Conservation (phyloP, 495 filamentous ascomycete species). For the Sordaria brevicollis region DNA sequence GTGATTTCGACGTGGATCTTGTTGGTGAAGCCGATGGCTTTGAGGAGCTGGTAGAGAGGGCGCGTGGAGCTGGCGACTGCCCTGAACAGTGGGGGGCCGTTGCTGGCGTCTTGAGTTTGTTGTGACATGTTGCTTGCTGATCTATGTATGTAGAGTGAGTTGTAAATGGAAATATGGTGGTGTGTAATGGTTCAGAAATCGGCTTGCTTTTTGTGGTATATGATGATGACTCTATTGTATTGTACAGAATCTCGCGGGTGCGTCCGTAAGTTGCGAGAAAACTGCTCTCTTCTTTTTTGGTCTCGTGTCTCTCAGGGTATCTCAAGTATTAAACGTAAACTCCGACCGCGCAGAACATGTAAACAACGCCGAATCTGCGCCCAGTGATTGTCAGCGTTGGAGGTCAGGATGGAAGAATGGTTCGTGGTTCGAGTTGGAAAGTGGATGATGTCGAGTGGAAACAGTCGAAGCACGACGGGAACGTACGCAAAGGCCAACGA, state of each 20-base stretch:
- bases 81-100: slow-evolving; percentile 52
- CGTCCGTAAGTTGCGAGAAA: background rate
- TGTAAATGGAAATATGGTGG: background rate
- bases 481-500: slow-evolving; percentile 82
- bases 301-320: slow-evolving; percentile 30
- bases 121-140: background rate
- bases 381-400: background rate
- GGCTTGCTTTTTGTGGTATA: slow-evolving; percentile 9
- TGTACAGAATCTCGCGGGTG: slow-evolving; percentile 28
- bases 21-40: slow-evolving; percentile 71
- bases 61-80: slow-evolving; percentile 79
- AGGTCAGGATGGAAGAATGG: background rate
- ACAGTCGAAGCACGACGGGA: background rate
- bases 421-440: slow-evolving; percentile 7
- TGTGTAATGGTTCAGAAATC: background rate
- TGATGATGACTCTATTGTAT: slow-evolving; percentile 24
- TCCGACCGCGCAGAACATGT: slow-evolving; percentile 96
- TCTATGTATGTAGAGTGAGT: background rate
- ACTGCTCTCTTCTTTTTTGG: slow-evolving; percentile 6
- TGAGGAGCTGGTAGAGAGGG: slow-evolving; percentile 80
- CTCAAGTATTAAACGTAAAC: slow-evolving; percentile 76
- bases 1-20: slow-evolving; percentile 80
- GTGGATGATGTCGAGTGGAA: background rate
- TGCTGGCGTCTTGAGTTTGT: slow-evolving; percentile 3
- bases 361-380: slow-evolving; percentile 81